A percentile compares a stretch with the other conserved stretches of the same genome.
phyloP scores from a whole-genome alignment of 1,139 yeast species.

The Saccharomyces hybrid region DNA sequence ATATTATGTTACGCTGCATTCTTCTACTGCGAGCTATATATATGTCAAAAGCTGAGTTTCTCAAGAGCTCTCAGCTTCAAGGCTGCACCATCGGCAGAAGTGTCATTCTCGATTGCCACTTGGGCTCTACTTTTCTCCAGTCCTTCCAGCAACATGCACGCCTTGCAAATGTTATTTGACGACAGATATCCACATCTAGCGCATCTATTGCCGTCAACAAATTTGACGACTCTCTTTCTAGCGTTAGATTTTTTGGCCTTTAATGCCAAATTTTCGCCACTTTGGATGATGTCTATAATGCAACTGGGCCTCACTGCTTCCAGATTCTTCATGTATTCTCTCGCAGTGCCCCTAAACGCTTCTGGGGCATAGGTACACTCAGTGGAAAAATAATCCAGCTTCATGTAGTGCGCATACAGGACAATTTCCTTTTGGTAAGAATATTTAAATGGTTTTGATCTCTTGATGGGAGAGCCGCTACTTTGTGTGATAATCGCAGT shows the following conservation, averaged over 20 bases:
- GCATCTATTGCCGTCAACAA: conserved; percentile 65
- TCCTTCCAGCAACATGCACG: conserved; percentile 82
- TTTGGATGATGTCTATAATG: conserved; percentile 86
- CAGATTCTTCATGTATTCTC: conserved; percentile 81
- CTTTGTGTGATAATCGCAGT: conserved; percentile 79
- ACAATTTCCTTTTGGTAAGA: conserved; percentile 97
- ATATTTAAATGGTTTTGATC: conserved; percentile 94
- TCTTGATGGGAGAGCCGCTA: conserved; percentile 70
- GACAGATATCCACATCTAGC: conserved; percentile 89
- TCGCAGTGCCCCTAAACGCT: conserved; percentile 95
- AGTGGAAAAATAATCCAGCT: conserved; percentile 90
- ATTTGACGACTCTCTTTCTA: conserved; percentile 8
- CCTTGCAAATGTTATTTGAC: conserved; percentile 83
- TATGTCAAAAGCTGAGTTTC: conserved; percentile 46
- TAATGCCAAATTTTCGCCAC: conserved; percentile 81
- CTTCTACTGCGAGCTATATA: too few species aligned
- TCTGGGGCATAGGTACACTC: conserved; percentile 98
- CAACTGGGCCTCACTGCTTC: conserved; percentile 91
- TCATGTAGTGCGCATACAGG: conserved; percentile 91
- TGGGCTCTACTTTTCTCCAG: conserved; percentile 70
- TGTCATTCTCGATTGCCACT: conserved; percentile 45
- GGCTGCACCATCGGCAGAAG: conserved; percentile 58
- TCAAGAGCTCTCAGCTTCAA: conserved; percentile 59
- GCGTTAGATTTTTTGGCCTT: conserved; percentile 44
- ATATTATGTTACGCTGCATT: too few species aligned